Evolutionary conservation across 148 eudicot genomes (phyloP), one percentile per base, ranked within the genome.

Genomic region (Silene latifolia): DNA sequence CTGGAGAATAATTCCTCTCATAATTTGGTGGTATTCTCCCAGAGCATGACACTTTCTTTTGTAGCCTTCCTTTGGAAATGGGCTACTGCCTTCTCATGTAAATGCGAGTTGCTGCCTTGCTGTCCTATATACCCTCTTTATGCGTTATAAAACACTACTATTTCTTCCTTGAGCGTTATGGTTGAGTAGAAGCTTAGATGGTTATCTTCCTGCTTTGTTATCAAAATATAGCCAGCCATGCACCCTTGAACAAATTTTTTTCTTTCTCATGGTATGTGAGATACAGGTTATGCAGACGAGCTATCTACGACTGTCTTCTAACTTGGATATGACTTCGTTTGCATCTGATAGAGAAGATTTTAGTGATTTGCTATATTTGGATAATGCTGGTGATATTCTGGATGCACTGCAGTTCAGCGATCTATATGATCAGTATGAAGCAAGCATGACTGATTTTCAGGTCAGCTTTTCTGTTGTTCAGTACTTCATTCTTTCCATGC

Each of bases 341-440:
- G 74, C 72, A 69, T 83, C 86, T 12, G 78, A 73, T 72, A 39
- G 56, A 20, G 81, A 73, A 71, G 78, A 71, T 73, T 79, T 53
- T 59, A 73, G 71, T 69, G 72, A 79, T 69, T 59, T 27, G 73
- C 53, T 72, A 25, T 72, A 61, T 69, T 58, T 74, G 20, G 60
- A 70, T 51, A 63, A 56, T 78, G 68, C 69, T 67, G 71, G 76
- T 77, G 79, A 78, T 74, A 63, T 72, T 62, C 74, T 76, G 44
- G 18, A 44, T 53, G 76, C 58, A 13, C 72, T 77, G 77, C 81
- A 83, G 72, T 80, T 85, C n/a, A 44, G 85, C 74, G 86, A 89
- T 80, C 82, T 94, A 23, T 90, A 89, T 79, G 88, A 86, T 76
- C 79, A 81, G 57, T 94, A 81, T 79, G 92, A 88, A 79, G 72